phyloP scores from a whole-genome alignment of 1,139 yeast genomes.

The Suhomyces wounanorum region DNA sequence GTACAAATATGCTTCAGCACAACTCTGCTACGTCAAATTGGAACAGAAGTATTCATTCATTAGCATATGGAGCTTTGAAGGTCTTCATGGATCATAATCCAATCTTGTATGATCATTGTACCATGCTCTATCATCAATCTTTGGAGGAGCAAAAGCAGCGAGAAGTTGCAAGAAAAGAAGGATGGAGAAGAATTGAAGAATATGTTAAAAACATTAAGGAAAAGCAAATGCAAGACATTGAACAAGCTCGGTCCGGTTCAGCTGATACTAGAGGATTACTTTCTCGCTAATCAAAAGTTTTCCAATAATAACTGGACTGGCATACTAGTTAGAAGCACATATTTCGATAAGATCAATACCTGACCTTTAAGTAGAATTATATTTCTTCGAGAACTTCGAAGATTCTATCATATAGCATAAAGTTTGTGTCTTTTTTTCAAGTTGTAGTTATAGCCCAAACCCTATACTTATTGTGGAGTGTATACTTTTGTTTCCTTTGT shows the following conservation, averaged over 20 bases:
- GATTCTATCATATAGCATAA: background rate
- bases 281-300: constrained; percentile 6
- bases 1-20: constrained; percentile 27
- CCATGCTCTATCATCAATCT: constrained; percentile 77
- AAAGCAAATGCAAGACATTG: constrained; percentile 13
- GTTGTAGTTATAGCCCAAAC: background rate
- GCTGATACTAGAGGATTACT: constrained; percentile 8
- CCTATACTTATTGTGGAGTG: too few species aligned
- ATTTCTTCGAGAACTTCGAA: background rate
- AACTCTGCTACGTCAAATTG: constrained; percentile 60
- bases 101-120: constrained; percentile 87
- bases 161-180: constrained; percentile 64
- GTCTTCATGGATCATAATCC: constrained; percentile 95
- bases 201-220: constrained; percentile 47
- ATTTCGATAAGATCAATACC: background rate
- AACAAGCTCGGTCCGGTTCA: constrained; percentile 6
- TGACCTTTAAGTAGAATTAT: background rate
- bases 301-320: constrained; percentile 1
- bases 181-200: constrained; percentile 73
- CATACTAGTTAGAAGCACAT: background rate
- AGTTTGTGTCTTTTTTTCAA: background rate
- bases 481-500: too few species aligned
- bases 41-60: constrained; percentile 90
- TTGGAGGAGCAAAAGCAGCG: constrained; percentile 65
- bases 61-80: constrained; percentile 88